Percentiles rank a stretch among this genome's conserved stretches.
phyloP scores from a whole-genome alignment of 176 grass and related monocot species.

The Hordeum marinum region DNA sequence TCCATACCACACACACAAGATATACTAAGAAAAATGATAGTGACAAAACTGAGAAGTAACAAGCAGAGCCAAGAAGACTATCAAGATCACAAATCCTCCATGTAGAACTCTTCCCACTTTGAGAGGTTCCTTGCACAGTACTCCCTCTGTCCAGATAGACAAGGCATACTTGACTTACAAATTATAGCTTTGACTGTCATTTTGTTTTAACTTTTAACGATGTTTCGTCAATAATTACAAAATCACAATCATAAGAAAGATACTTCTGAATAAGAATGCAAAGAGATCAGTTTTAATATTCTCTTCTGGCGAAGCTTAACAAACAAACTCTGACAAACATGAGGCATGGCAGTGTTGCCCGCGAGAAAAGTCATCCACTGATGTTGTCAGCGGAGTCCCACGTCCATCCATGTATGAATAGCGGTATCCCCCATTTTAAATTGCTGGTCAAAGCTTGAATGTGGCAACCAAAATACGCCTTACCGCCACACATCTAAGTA shows the following conservation, averaged over 20 bases:
- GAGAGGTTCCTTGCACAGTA: neutral
- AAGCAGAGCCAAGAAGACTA: neutral
- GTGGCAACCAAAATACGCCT: neutral
- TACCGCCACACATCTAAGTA: neutral
- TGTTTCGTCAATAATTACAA: neutral
- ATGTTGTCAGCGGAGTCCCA: too few relatives aligned
- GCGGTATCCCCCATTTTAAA: neutral
- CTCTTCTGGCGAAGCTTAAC: too few relatives aligned
- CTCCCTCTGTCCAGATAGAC: too few relatives aligned
- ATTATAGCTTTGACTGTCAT: too few relatives aligned
- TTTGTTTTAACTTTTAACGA: neutral
- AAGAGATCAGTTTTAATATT: neutral
- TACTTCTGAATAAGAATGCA: neutral
- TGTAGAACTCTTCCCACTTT: neutral
- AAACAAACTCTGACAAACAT: too few relatives aligned
- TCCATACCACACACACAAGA: neutral
- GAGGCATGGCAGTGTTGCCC: too few relatives aligned
- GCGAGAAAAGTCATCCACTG: too few relatives aligned
- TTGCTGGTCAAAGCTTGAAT: neutral
- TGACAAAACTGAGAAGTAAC: neutral
- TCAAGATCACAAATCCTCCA: neutral
- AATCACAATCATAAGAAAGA: neutral
- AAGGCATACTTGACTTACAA: neutral
- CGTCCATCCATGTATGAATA: too few relatives aligned
- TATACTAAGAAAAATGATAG: neutral